phyloP scores from a whole-genome alignment of 495 filamentous ascomycete species.

The Gamarada debralockiae region DNA sequence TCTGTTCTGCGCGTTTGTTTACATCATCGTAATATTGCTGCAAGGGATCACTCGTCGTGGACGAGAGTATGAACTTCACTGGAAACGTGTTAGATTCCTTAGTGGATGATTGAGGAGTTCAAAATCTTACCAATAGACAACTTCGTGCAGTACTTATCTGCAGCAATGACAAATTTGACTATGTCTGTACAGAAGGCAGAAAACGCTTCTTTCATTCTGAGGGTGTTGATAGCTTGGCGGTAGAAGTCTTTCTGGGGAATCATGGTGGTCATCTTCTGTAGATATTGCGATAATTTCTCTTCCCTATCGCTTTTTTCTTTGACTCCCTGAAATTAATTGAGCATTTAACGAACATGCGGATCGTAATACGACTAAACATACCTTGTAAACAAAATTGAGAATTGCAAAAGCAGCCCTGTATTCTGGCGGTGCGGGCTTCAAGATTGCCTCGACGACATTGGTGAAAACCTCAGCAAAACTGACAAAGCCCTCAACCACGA shows the following conservation, averaged over 20 bases:
- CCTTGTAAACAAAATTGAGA: constrained; percentile 2
- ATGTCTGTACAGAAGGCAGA: background rate
- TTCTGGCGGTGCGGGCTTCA: background rate
- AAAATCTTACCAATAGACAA: constrained; percentile 1
- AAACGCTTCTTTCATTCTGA: background rate
- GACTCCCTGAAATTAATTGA: background rate
- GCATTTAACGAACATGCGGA: background rate
- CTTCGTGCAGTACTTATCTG: background rate
- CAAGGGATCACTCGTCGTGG: background rate
- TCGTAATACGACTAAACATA: background rate
- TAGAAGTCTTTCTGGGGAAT: constrained; percentile 2
- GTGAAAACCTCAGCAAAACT: background rate
- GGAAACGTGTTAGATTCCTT: too few relatives aligned
- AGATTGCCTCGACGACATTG: background rate
- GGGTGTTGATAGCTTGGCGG: background rate
- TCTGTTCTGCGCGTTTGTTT: background rate
- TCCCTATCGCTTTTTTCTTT: constrained; percentile 4
- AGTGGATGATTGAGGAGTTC: background rate
- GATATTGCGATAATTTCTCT: constrained; percentile 1
- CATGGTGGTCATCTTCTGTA: background rate
- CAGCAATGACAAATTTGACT: constrained; percentile 6
- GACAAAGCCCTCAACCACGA: constrained; percentile 1
- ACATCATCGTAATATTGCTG: constrained; percentile 4
- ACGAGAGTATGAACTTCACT: constrained; percentile 4
- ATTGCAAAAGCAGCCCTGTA: background rate